Evolutionary conservation across 768 basidiomycete genomes (phyloP).

Genomic region (Lentinula detonsa): DNA sequence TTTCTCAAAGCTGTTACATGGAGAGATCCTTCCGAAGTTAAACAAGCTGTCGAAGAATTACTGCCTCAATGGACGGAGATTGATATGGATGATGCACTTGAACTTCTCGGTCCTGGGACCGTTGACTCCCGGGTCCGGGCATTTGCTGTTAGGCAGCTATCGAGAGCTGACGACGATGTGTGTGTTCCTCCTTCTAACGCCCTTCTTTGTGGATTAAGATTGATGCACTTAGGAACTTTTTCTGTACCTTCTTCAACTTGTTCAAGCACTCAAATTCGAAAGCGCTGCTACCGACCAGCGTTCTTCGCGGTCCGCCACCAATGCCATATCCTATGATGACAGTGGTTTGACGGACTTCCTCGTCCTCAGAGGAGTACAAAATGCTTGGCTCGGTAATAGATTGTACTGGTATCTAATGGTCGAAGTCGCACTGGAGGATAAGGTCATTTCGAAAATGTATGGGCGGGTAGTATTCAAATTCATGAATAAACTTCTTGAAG

Average conservation of each 20-base stretch:
- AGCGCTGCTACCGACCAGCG: constrained; percentile 72
- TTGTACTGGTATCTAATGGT: constrained; percentile 99
- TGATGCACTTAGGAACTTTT: constrained; percentile 65
- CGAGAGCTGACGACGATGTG: constrained; percentile 95
- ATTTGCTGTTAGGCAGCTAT: constrained; percentile 90
- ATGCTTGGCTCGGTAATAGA: constrained; percentile 81
- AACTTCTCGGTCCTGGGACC: constrained; percentile 85
- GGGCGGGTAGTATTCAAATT: constrained; percentile 87
- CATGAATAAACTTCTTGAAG: constrained; percentile 84
- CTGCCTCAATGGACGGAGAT: constrained; percentile 96
- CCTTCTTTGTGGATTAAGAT: constrained; percentile 6
- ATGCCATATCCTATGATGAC: constrained; percentile 81
- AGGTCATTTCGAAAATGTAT: constrained; percentile 88
- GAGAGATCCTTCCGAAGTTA: constrained; percentile 93
- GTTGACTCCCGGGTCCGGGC: constrained; percentile 89
- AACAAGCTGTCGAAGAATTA: constrained; percentile 95
- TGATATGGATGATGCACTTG: constrained; percentile 94
- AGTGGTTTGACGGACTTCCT: constrained; percentile 93
- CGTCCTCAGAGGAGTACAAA: constrained; percentile 77
- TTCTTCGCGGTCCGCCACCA: constrained; percentile 65
- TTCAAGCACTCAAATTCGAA: constrained; percentile 97
- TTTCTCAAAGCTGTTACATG: constrained; percentile 98
- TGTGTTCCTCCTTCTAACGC: constrained; percentile 25
- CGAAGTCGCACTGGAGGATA: constrained; percentile 85
- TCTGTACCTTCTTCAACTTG: constrained; percentile 90